These are phyloP conservation scores for Stylonectria norvegica DNA, from an alignment of 2,329 filamentous ascomycete genomes.

Conservation along the genomic window DNA sequence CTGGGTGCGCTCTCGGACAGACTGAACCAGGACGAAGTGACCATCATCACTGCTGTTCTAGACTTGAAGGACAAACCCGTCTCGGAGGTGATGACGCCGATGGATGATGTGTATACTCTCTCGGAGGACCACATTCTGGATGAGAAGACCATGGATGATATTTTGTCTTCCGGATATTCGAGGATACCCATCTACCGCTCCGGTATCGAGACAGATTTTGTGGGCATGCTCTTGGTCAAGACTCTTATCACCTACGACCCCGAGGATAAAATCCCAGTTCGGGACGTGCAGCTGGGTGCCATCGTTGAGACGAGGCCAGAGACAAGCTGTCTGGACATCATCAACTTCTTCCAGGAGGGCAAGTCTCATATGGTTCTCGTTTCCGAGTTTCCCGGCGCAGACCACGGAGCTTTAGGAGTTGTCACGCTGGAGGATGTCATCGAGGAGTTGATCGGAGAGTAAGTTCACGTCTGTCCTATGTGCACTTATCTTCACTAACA, in stretches of 20 bases:
- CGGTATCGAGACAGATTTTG: slow-evolving; percentile 80
- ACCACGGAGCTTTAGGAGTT: slow-evolving; percentile 85
- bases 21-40: slow-evolving; percentile 95
- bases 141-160: slow-evolving; percentile 90
- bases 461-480: slow-evolving; percentile 38
- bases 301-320: slow-evolving; percentile 92
- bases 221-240: slow-evolving; percentile 97
- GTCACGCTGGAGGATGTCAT: slow-evolving; percentile 98
- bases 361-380: slow-evolving; percentile 99
- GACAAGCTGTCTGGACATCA: slow-evolving; percentile 95
- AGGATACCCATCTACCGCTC: slow-evolving; percentile 91
- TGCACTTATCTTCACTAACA: slow-evolving; percentile 13
- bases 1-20: slow-evolving; percentile 83
- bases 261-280: slow-evolving; percentile 81
- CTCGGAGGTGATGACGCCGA: slow-evolving; percentile 95
- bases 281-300: slow-evolving; percentile 88
- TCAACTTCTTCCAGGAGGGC: slow-evolving; percentile 99
- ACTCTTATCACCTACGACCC: slow-evolving; percentile 98
- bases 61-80: slow-evolving; percentile 96
- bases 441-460: slow-evolving; percentile 97
- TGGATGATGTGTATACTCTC: slow-evolving; percentile 96
- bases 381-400: slow-evolving; percentile 83
- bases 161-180: slow-evolving; percentile 90
- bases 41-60: slow-evolving; percentile 94
- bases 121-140: slow-evolving; percentile 92